Percentiles rank a stretch among this genome's conserved stretches.
Conservation (phyloP, 202 grass and related monocot genomes). For the Setaria italica region DNA sequence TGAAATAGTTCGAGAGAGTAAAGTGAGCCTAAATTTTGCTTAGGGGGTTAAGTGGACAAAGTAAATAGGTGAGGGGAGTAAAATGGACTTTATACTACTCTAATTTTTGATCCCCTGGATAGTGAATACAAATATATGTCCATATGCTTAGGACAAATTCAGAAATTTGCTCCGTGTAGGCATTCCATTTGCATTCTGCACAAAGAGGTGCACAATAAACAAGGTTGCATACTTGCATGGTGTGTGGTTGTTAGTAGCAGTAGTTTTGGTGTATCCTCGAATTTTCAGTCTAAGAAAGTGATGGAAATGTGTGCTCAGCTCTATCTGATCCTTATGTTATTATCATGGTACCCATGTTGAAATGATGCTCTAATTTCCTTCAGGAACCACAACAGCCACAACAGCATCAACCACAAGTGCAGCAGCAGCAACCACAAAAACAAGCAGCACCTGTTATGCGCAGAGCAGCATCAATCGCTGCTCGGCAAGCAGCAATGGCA, state of each 20-base stretch:
- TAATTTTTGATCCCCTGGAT: not conserved
- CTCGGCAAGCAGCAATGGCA: slow-evolving; percentile 61
- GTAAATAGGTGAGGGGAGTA: too few relatives aligned
- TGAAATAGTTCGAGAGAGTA: too few relatives aligned
- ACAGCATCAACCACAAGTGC: slow-evolving; percentile 45
- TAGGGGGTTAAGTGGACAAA: too few relatives aligned
- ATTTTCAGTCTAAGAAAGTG: not conserved
- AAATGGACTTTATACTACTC: not conserved
- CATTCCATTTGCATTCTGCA: slow-evolving; percentile 10
- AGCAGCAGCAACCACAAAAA: slow-evolving; percentile 45
- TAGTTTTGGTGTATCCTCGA: not conserved
- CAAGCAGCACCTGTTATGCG: slow-evolving; percentile 49
- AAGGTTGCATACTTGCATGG: not conserved
- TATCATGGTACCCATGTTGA: slow-evolving; percentile 10
- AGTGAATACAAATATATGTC: not conserved
- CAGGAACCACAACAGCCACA: slow-evolving; percentile 52
- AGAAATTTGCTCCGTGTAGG: slow-evolving; percentile 8
- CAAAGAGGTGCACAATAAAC: slow-evolving; percentile 15
- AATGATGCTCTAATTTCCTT: slow-evolving; percentile 42
- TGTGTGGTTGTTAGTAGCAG: slow-evolving; percentile 19
- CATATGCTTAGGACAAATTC: not conserved
- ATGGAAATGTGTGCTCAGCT: slow-evolving; percentile 20
- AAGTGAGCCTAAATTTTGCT: too few relatives aligned
- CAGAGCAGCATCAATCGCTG: slow-evolving; percentile 61
- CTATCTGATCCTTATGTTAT: slow-evolving; percentile 3